A percentile compares a stretch with the other conserved stretches of the same genome.
Evolutionary conservation across 2,329 filamentous ascomycete species (phyloP).

Genomic region (Ophiobolus disseminans): DNA sequence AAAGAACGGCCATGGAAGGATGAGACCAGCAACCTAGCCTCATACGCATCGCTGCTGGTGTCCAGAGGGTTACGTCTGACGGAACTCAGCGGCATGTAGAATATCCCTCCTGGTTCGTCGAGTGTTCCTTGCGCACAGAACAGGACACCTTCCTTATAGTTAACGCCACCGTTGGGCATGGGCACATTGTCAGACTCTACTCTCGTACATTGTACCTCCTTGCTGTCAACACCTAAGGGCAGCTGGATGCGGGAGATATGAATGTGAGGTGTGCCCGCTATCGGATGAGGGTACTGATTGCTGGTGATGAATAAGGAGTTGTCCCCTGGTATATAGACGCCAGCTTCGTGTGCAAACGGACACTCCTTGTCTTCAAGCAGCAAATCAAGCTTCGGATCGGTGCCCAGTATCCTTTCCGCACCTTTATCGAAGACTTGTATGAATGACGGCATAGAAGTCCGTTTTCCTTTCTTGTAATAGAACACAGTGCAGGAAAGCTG

Average conservation of each 20-base stretch:
- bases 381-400: constrained; percentile 14
- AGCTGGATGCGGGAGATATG: constrained; percentile 22
- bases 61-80: not conserved
- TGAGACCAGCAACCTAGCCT: constrained; percentile 41
- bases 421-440: constrained; percentile 14
- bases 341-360: constrained; percentile 63
- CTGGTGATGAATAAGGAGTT: constrained; percentile 50
- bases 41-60: constrained; percentile 14
- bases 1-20: constrained; percentile 54
- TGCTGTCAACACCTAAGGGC: constrained; percentile 6
- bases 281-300: constrained; percentile 35
- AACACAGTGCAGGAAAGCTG: not conserved
- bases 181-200: constrained; percentile 12
- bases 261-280: constrained; percentile 25
- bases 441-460: constrained; percentile 2
- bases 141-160: constrained; percentile 37
- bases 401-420: constrained; percentile 14
- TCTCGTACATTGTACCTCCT: constrained; percentile 5
- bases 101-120: constrained; percentile 35
- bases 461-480: too few species aligned
- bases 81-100: constrained; percentile 36
- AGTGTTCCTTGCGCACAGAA: constrained; percentile 46
- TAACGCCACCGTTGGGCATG: constrained; percentile 39
- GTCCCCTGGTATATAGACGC: constrained; percentile 44
- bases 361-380: constrained; percentile 66